phyloP scores from a whole-genome alignment of 2,329 filamentous ascomycete genomes.

The Chaetomiaceae sp. region DNA sequence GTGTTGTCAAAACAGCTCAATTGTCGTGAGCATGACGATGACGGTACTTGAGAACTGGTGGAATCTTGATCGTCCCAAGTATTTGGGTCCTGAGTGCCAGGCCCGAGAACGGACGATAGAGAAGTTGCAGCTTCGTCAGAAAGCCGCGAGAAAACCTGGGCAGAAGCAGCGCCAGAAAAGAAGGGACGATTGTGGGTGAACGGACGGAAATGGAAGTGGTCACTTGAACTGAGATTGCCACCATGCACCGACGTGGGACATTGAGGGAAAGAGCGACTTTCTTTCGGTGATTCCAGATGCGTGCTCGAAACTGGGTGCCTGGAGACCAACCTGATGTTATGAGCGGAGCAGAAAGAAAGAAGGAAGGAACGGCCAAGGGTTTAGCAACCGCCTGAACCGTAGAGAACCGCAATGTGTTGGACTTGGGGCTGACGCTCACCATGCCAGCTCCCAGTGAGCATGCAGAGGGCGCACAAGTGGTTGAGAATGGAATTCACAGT shows the following conservation, averaged over 20 bases:
- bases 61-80: neutral
- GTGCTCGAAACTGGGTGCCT: slow-evolving; percentile 2
- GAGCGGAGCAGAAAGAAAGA: neutral
- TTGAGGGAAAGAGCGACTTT: slow-evolving; percentile 4
- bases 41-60: neutral
- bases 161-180: neutral
- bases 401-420: neutral
- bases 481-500: too few species aligned
- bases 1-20: neutral
- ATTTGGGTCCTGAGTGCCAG: neutral
- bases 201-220: neutral
- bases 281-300: neutral
- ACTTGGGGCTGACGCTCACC: neutral
- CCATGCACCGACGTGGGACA: too few species aligned
- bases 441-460: too few species aligned
- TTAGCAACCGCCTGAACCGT: neutral
- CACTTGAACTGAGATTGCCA: neutral
- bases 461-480: too few species aligned
- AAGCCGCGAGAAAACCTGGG: neutral
- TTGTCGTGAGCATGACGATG: neutral
- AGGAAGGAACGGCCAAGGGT: slow-evolving; percentile 2
- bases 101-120: neutral
- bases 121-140: slow-evolving; percentile 6
- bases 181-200: neutral
- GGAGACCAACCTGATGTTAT: neutral